These are phyloP conservation scores for Biscogniauxia sp. DNA, from an alignment of 2,329 filamentous ascomycete genomes.

Conservation along the genomic window DNA sequence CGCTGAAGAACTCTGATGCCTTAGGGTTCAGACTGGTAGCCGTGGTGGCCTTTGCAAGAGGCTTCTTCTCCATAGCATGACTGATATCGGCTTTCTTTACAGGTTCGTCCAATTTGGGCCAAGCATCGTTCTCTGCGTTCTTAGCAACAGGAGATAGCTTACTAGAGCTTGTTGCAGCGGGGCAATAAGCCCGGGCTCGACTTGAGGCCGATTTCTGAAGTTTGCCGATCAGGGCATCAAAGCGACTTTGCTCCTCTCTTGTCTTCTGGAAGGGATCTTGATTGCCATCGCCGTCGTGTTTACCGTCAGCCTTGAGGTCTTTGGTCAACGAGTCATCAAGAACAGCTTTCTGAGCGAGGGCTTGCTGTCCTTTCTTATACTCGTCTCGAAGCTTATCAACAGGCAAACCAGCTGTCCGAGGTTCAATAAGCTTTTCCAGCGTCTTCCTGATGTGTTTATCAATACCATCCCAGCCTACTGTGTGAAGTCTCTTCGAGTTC, in stretches of 20 bases:
- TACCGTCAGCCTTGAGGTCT: not conserved
- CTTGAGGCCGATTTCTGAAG: slow-evolving; percentile 20
- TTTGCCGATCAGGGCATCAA: slow-evolving; percentile 21
- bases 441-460: slow-evolving; percentile 14
- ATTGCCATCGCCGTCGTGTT: not conserved
- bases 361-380: slow-evolving; percentile 14
- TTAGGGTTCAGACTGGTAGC: slow-evolving; percentile 23
- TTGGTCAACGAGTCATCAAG: slow-evolving; percentile 1
- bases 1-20: slow-evolving; percentile 24
- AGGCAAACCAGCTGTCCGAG: slow-evolving; percentile 25
- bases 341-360: slow-evolving; percentile 6
- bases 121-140: not conserved
- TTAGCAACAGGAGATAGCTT: slow-evolving; percentile 3
- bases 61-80: not conserved
- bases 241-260: slow-evolving; percentile 10
- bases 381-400: slow-evolving; percentile 15
- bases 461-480: slow-evolving; percentile 10
- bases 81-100: not conserved
- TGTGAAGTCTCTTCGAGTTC: slow-evolving; percentile 16
- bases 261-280: not conserved
- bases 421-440: slow-evolving; percentile 15
- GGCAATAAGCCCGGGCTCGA: slow-evolving; percentile 2
- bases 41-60: slow-evolving; percentile 4
- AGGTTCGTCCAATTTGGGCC: not conserved
- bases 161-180: not conserved